phyloP scores from a whole-genome alignment of 169 alveolate genomes.

The Eimeria tenella region DNA sequence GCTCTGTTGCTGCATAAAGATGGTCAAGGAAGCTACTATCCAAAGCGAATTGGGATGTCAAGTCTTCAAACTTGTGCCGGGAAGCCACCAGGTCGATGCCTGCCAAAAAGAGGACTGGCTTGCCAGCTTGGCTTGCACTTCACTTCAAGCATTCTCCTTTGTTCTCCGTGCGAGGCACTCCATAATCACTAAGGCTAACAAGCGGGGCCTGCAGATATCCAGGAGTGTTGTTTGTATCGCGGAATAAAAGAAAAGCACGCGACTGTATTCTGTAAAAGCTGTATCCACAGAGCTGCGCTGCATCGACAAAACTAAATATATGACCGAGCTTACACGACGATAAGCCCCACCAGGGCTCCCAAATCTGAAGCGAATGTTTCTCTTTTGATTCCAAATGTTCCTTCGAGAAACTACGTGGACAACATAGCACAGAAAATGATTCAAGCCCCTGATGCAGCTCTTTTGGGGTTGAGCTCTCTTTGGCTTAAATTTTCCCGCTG shows the following conservation, averaged over 20 bases:
- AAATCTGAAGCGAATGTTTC: slow-evolving; percentile 7
- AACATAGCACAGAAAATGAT: not conserved
- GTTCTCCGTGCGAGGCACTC: slow-evolving; percentile 65
- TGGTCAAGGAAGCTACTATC: no score
- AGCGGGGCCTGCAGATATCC: slow-evolving; percentile 52
- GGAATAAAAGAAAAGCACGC: not conserved
- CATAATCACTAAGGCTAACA: slow-evolving; percentile 44
- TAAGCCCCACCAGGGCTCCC: slow-evolving; percentile 59
- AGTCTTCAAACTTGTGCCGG: not conserved
- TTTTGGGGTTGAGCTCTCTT: not conserved
- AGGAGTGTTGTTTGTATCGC: not conserved
- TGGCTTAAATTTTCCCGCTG: not conserved
- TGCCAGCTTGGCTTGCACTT: not conserved
- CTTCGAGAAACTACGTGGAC: slow-evolving; percentile 46
- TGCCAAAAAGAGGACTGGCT: not conserved
- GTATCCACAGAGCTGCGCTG: not conserved
- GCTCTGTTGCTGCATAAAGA: no score
- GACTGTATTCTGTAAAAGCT: not conserved
- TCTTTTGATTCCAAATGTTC: slow-evolving; percentile 57
- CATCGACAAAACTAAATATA: not conserved
- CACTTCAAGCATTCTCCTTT: slow-evolving; percentile 45
- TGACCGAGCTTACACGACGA: not conserved
- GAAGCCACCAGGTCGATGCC: not conserved
- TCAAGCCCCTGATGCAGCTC: not conserved
- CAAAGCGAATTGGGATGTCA: no score